phyloP scores from a whole-genome alignment of 1,284 basidiomycete genomes.

The Phellopilus nigrolimitatus region DNA sequence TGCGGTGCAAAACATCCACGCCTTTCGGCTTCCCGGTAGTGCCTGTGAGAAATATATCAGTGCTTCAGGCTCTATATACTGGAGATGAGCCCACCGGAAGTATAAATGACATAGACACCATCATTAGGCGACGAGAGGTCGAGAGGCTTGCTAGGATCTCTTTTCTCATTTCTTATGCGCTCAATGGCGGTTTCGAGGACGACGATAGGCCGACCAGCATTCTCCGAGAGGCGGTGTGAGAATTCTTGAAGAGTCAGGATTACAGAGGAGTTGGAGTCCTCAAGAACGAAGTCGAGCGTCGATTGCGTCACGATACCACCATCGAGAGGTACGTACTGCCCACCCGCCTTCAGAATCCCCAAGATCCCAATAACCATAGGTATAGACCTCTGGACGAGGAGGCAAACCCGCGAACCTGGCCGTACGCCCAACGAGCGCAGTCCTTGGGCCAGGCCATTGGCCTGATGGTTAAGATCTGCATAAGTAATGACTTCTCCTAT shows the following conservation, averaged over 20 bases:
- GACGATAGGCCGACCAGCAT: constrained; percentile 28
- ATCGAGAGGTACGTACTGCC: constrained; percentile 53
- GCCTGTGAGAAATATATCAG: constrained; percentile 31
- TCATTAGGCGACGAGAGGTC: constrained; percentile 39
- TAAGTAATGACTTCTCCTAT: constrained; percentile 44
- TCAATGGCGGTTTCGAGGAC: constrained; percentile 39
- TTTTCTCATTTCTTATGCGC: constrained; percentile 25
- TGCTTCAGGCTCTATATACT: constrained; percentile 3
- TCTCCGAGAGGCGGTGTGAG: constrained; percentile 34
- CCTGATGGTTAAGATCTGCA: constrained; percentile 42
- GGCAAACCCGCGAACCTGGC: constrained; percentile 46
- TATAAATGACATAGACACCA: constrained; percentile 56
- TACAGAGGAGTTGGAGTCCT: constrained; percentile 40
- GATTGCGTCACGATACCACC: constrained; percentile 52
- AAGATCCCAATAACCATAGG: constrained; percentile 51
- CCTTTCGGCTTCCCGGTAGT: constrained; percentile 57
- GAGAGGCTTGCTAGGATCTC: constrained; percentile 30
- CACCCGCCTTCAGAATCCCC: constrained; percentile 51
- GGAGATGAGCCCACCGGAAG: constrained; percentile 41
- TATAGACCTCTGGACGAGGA: constrained; percentile 51
- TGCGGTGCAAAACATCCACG: constrained; percentile 52
- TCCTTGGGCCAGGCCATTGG: constrained; percentile 43
- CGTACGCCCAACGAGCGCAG: constrained; percentile 41
- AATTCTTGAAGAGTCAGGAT: constrained; percentile 46
- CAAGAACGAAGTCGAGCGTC: constrained; percentile 47